Base-by-base conservation (phyloP, 768 basidiomycete species). In the Pholiota molesta region DNA sequence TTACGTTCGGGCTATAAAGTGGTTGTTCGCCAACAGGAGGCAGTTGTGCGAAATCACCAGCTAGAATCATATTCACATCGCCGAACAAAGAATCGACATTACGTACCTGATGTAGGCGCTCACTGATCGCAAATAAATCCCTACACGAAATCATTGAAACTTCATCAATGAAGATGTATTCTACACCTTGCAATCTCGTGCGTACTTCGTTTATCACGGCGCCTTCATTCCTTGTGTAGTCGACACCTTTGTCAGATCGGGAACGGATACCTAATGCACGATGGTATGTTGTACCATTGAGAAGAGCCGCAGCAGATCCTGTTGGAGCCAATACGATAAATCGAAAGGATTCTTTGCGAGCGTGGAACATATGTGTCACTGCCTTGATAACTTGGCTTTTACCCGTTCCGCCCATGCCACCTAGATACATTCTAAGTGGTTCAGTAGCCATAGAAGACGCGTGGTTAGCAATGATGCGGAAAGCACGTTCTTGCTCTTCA, bases 41-140 rank as follows among this genome's bases (percentile, higher is more conserved):
- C 0, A 82, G 61, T 52, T 83, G 80, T 2, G 77, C 79, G 72
- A 81, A 80, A 56, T 82, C 80, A 19, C 79, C 79, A n/a, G 79
- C 78, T 61, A 81, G 72, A n/a, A 81, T 76, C 53, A 82, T 70
- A 59, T 77, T 78, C 29, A 77, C 70, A 0, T 78, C 78, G 19
- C 78, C 78, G 66, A 75, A 75, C 17, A 69, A 65, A 3, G 44
- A 8, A 44, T 73, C 31, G 31, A 31, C 31, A 31, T 31, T 9
- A 31, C 9, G 31, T 68, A 72, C 62, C 16, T 65, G 58, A 3
- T 72, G 57, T 1, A 77, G 47, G n/a, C 69, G 57, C 0, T 64
- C 61, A 60, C 72, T 72, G n/a, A 77, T 75, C 9, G 55, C 55
- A 55, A 72, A 74, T 53, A 78, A 29, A 7, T 77, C 75, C 29